Percentiles rank a stretch among this genome's conserved stretches.
phyloP scores from a whole-genome alignment of 2,329 filamentous ascomycete genomes.

The Neurospora sp. region DNA sequence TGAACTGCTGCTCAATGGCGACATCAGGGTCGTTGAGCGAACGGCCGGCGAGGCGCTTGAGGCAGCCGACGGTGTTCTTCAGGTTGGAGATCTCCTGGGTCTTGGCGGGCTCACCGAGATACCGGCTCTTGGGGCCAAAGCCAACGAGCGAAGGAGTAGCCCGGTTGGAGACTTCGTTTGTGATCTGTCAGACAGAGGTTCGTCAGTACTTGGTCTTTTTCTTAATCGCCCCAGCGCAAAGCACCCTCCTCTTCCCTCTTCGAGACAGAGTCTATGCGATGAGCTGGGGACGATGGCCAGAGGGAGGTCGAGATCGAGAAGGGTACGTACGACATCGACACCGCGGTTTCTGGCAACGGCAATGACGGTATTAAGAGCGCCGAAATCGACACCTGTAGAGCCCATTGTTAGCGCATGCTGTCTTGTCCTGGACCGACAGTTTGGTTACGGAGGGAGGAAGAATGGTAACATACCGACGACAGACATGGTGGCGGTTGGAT shows the following conservation, averaged over 20 bases:
- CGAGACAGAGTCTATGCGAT: not conserved
- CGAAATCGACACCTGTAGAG: constrained; percentile 72
- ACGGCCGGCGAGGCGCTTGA: constrained; percentile 89
- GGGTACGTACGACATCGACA: constrained; percentile 85
- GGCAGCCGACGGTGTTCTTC: constrained; percentile 91
- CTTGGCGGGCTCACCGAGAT: constrained; percentile 91
- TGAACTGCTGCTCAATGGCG: constrained; percentile 82
- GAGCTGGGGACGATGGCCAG: constrained; percentile 2
- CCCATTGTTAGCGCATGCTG: constrained; percentile 10
- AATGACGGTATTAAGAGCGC: constrained; percentile 92
- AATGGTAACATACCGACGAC: constrained; percentile 38
- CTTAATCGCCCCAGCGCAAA: constrained; percentile 1
- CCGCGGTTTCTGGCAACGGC: constrained; percentile 96
- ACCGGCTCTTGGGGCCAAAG: constrained; percentile 88
- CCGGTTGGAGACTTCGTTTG: constrained; percentile 98
- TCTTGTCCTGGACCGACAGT: not conserved
- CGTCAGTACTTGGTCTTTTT: constrained; percentile 1
- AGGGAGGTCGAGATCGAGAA: constrained; percentile 7
- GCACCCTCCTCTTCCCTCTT: not conserved
- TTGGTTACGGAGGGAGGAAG: not conserved
- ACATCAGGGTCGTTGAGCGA: constrained; percentile 83
- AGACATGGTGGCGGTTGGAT: constrained; percentile 35
- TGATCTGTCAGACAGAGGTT: constrained; percentile 53
- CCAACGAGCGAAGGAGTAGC: constrained; percentile 93
- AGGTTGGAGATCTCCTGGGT: constrained; percentile 99